Conservation (phyloP, 345 rosid genomes). For the Rhodomyrtus tomentosa region DNA sequence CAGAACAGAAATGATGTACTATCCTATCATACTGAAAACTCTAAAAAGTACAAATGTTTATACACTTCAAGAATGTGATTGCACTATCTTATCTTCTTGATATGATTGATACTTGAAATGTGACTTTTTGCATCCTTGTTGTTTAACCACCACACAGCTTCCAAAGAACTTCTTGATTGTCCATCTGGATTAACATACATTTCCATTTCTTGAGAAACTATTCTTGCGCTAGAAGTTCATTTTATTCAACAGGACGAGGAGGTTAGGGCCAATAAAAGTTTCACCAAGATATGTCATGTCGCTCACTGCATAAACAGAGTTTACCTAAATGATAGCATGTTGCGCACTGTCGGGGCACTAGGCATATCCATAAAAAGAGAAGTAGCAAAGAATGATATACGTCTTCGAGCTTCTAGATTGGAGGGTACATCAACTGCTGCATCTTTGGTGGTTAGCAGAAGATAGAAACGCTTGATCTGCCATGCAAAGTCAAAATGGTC, state of each 20-base stretch:
- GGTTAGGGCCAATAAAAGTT: not conserved
- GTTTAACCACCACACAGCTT: not conserved
- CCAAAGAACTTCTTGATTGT: not conserved
- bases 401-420: constrained; percentile 79
- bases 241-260: not conserved
- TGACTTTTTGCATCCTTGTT: not conserved
- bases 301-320: not conserved
- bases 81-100: not conserved
- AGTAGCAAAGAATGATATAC: constrained; percentile 89
- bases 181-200: not conserved
- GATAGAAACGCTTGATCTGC: constrained; percentile 71
- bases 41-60: not conserved
- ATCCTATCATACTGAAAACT: not conserved
- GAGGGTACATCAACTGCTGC: constrained; percentile 84
- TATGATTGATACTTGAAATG: not conserved
- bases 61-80: not conserved
- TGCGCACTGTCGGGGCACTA: constrained; percentile 68
- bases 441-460: constrained; percentile 72
- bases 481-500: constrained; percentile 8
- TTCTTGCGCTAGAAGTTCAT: not conserved
- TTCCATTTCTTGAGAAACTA: not conserved
- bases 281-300: not conserved
- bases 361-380: constrained; percentile 96
- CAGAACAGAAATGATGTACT: not conserved
- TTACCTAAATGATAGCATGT: constrained; percentile 94